Conservation (phyloP, 208 protist species). For the Acanthamoeba royreba region DNA sequence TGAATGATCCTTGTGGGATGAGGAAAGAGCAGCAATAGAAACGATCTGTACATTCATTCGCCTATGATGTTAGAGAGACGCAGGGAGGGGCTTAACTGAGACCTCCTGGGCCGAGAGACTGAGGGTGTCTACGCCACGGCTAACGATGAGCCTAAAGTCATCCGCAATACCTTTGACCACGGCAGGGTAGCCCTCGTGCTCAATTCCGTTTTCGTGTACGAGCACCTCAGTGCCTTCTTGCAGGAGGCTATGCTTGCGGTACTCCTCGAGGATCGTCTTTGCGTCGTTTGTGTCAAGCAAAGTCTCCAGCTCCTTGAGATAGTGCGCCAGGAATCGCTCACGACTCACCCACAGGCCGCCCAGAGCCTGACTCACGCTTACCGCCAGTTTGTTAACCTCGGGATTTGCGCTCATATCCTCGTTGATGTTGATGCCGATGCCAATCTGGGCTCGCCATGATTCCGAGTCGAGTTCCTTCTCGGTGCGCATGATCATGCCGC, state of each 20-base stretch:
- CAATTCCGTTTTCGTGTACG: background rate
- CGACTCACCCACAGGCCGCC: background rate
- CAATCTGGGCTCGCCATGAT: background rate
- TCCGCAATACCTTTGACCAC: background rate
- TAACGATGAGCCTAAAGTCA: background rate
- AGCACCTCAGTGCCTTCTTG: background rate
- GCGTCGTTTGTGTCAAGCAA: background rate
- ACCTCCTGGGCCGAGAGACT: background rate
- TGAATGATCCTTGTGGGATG: background rate
- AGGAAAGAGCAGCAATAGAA: too few relatives aligned
- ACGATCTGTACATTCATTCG: background rate
- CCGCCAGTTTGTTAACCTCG: background rate
- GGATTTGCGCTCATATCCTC: background rate
- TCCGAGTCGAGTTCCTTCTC: background rate
- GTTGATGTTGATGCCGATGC: conserved; percentile 40
- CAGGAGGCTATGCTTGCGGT: background rate
- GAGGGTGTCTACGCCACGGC: background rate
- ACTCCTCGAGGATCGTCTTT: background rate
- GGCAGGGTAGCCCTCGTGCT: background rate
- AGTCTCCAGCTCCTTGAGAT: background rate
- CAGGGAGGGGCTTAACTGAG: background rate
- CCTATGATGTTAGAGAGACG: background rate
- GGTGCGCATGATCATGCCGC: background rate
- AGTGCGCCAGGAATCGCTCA: background rate
- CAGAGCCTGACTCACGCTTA: background rate